Evolutionary conservation across 2,329 filamentous ascomycete genomes (phyloP), one percentile per base, ranked within the genome.

Genomic region (Colletotrichum graminicola): DNA sequence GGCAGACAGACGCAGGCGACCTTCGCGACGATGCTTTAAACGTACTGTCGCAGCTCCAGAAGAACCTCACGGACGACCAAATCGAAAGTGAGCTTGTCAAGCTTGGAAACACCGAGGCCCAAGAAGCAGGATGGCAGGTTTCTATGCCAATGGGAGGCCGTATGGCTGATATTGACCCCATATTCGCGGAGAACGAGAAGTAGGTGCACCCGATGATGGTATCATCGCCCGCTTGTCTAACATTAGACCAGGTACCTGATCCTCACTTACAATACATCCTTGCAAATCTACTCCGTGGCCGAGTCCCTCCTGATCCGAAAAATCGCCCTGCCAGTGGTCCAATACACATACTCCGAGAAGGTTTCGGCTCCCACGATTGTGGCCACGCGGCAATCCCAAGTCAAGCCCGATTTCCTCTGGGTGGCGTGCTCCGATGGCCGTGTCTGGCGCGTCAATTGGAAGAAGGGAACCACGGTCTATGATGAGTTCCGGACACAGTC

Each of bases 281-380:
- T 98, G 65, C 92, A 94, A 79, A 87, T 97, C 34, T 97, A 96
- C 81, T 93, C 93, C 1, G 89, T 93, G 39, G 85, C 89, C 74
- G 94, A 94, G 66, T 98, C 96, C 1, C 88, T 97, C 61, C 88
- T 97, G 29, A 85, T 94, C 56, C 91, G 94, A 75, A 89, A 90
- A 67, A 91, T 98, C 60, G 83, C 88, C 16, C 83, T 91, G 74
- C 84, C 75, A 78, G 81, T 76, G 16, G 62, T 72, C 16, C 66
- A 66, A 34, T 71, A 72, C 34, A 65, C 70, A 51, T 70, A 72
- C 36, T 76, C 78, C 10, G 76, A 75, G 76, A 79, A 56, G 39
- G 32, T 78, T 47, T 72, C 67, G 52, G 67, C 79, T 67, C 75
- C 78, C 52, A 78, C 78, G 66, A 82, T 87, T 61, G 80, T 85